Evolutionary conservation across 495 filamentous ascomycete species (phyloP).

Genomic region (Penicillium bialowiezense): DNA sequence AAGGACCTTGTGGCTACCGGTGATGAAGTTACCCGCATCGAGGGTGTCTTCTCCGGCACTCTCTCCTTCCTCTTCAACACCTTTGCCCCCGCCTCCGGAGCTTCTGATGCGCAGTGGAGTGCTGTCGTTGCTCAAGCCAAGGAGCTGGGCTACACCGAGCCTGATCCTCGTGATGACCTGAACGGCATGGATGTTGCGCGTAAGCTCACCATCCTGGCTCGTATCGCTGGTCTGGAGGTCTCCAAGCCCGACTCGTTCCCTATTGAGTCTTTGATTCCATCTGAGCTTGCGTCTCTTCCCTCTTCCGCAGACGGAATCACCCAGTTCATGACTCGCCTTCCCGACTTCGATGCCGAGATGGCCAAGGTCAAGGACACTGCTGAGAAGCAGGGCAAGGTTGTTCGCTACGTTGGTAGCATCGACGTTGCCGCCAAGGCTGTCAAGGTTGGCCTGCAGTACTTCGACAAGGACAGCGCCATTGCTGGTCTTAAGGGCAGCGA

Average conservation of each 20-base stretch:
- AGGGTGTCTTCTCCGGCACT: slow-evolving; percentile 95
- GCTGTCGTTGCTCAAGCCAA: slow-evolving; percentile 86
- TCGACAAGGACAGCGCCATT: slow-evolving; percentile 79
- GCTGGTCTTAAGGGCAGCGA: slow-evolving; percentile 93
- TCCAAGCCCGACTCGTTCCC: slow-evolving; percentile 80
- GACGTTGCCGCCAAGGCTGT: slow-evolving; percentile 72
- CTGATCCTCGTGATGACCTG: slow-evolving; percentile 91
- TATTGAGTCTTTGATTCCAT: slow-evolving; percentile 85
- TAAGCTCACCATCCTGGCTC: slow-evolving; percentile 92
- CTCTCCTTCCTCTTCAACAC: slow-evolving; percentile 97
- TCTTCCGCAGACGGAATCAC: slow-evolving; percentile 58
- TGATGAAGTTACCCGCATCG: slow-evolving; percentile 81
- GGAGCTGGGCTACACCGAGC: slow-evolving; percentile 94
- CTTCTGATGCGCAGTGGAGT: slow-evolving; percentile 67
- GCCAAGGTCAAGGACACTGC: slow-evolving; percentile 73
- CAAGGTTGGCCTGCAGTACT: slow-evolving; percentile 86
- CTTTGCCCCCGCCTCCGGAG: slow-evolving; percentile 72
- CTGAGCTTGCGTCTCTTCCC: slow-evolving; percentile 67
- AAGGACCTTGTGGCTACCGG: slow-evolving; percentile 87
- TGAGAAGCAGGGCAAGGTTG: slow-evolving; percentile 82
- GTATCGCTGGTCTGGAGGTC: slow-evolving; percentile 74
- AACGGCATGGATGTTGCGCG: slow-evolving; percentile 95
- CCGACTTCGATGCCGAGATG: slow-evolving; percentile 80
- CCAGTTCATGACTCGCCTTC: slow-evolving; percentile 75
- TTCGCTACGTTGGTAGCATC: slow-evolving; percentile 90